These are phyloP conservation scores for Penstemon eatonii DNA, from an alignment of 257 asterid species.

Conservation along the genomic window DNA sequence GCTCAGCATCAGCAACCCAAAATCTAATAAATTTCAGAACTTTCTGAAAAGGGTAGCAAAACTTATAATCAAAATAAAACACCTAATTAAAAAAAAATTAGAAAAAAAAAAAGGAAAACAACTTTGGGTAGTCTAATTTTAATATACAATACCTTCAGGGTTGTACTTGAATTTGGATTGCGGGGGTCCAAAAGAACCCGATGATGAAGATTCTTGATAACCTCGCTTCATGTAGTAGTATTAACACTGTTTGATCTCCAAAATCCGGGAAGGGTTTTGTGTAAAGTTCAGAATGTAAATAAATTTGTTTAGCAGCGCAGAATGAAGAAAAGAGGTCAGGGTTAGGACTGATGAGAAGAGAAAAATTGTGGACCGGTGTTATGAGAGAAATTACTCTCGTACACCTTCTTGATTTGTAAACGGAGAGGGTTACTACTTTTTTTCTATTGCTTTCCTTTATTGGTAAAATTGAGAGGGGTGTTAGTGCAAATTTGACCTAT, in stretches of 20 bases:
- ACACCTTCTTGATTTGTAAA: background rate
- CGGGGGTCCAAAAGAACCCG: constrained; percentile 70
- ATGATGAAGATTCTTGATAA: constrained; percentile 72
- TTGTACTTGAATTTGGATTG: constrained; percentile 72
- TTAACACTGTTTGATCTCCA: constrained; percentile 19
- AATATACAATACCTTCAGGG: constrained; percentile 53
- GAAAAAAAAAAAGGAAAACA: background rate
- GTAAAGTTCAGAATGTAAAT: background rate
- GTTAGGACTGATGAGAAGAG: background rate
- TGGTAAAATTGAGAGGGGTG: no score
- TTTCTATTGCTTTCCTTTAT: background rate
- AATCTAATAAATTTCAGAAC: constrained; percentile 17
- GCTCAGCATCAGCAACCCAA: background rate
- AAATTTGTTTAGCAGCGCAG: background rate
- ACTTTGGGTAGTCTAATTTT: background rate
- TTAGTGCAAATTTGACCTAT: no score
- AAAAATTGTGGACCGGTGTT: background rate
- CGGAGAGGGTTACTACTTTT: background rate
- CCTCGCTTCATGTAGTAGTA: constrained; percentile 67
- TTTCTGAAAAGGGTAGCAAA: constrained; percentile 1
- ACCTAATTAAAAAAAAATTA: constrained; percentile 7
- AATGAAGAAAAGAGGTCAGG: background rate
- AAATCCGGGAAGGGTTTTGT: constrained; percentile 16
- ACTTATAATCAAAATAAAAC: constrained; percentile 4
- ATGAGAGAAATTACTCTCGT: background rate